These are phyloP conservation scores for Zymoseptoria ardabiliae DNA, from an alignment of 2,329 filamentous ascomycete genomes.

Conservation along the genomic window DNA sequence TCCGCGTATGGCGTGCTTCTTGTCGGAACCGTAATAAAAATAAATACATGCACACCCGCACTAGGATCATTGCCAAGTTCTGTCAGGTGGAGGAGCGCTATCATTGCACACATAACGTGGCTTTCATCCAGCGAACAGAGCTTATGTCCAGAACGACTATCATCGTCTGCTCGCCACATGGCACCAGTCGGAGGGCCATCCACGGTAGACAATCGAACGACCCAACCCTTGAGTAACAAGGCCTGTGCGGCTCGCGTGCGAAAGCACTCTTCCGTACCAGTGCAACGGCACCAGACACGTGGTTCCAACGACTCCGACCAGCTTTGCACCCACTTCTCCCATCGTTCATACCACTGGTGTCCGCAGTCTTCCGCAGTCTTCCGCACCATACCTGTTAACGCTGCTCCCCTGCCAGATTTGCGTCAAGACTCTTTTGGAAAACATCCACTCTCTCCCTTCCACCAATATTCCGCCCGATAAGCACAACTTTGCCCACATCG, in stretches of 20 bases:
- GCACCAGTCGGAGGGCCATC: neutral
- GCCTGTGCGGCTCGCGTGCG: neutral
- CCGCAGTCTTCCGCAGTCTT: no score
- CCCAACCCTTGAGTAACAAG: neutral
- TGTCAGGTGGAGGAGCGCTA: no score
- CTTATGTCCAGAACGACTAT: no score
- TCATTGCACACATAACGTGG: no score
- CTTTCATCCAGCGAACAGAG: no score
- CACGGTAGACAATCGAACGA: neutral
- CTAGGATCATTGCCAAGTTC: no score
- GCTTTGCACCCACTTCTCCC: neutral
- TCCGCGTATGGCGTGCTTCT: no score
- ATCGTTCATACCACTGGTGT: neutral
- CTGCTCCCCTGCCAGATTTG: neutral
- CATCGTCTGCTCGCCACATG: neutral
- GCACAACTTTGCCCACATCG: conserved; percentile 26
- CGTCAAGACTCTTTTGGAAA: conserved; percentile 25
- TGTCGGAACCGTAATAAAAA: no score
- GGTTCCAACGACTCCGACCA: neutral
- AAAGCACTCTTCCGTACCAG: neutral
- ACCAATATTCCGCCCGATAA: conserved; percentile 29
- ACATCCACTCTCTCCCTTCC: conserved; percentile 6
- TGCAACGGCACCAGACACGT: neutral
- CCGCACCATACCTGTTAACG: neutral
- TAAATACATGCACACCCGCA: no score